These are phyloP conservation scores for Mariannaea elegans DNA, from an alignment of 2,329 filamentous ascomycete genomes.

Conservation along the genomic window DNA sequence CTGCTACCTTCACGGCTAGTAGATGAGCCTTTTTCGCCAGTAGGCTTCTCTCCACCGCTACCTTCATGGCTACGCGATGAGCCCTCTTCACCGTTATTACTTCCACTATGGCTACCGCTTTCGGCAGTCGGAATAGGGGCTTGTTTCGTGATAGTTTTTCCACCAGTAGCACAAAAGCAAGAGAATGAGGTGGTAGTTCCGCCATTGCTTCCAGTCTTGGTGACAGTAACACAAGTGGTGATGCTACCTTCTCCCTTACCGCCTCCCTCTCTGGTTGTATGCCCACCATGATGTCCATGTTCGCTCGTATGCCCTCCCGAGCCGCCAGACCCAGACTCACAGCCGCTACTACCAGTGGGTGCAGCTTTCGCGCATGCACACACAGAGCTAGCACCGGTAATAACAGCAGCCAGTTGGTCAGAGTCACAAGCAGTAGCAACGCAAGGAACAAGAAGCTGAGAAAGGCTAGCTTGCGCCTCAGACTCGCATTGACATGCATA, in stretches of 20 bases:
- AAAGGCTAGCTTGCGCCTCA: constrained; percentile 34
- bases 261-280: neutral
- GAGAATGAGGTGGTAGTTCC: constrained; percentile 6
- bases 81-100: neutral
- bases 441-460: constrained; percentile 41
- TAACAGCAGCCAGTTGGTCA: constrained; percentile 36
- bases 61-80: constrained; percentile 2
- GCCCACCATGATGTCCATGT: too few relatives aligned
- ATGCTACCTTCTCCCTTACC: neutral
- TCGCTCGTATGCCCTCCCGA: too few relatives aligned
- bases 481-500: constrained; percentile 42
- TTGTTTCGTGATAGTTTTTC: constrained; percentile 9
- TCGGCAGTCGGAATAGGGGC: neutral
- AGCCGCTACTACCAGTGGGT: neutral
- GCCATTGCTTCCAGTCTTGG: constrained; percentile 6
- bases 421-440: constrained; percentile 40
- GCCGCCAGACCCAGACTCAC: neutral
- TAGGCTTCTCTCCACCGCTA: constrained; percentile 1
- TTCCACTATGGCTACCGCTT: neutral
- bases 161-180: constrained; percentile 8
- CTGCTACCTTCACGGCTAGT: too few relatives aligned
- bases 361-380: constrained; percentile 30
- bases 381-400: constrained; percentile 38
- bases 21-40: neutral
- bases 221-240: constrained; percentile 19